These are phyloP conservation scores for Metschnikowia noctiluminum DNA, from an alignment of 805 yeast species.

Conservation along the genomic window DNA sequence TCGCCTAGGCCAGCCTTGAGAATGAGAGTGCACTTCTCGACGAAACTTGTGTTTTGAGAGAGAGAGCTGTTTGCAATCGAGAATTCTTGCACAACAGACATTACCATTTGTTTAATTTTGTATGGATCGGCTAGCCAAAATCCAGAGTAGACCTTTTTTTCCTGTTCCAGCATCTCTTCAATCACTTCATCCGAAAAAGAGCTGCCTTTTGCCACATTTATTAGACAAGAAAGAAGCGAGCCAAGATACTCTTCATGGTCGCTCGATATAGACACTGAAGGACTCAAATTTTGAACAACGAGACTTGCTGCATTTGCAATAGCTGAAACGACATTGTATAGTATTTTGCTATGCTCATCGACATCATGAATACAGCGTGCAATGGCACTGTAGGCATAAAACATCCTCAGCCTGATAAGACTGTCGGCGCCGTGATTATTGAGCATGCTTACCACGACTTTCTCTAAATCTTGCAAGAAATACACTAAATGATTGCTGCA, in stretches of 20 bases:
- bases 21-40: slow-evolving; percentile 62
- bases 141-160: slow-evolving; percentile 19
- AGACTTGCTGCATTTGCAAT: slow-evolving; percentile 17
- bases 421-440: slow-evolving; percentile 36
- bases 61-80: slow-evolving; percentile 38
- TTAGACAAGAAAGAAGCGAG: slow-evolving; percentile 59
- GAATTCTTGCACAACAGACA: slow-evolving; percentile 40
- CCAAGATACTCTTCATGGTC: slow-evolving; percentile 43
- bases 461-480: slow-evolving; percentile 48
- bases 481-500: slow-evolving; percentile 42
- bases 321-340: slow-evolving; percentile 20
- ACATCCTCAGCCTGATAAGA: slow-evolving; percentile 55
- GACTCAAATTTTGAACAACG: slow-evolving; percentile 9
- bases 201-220: slow-evolving; percentile 70
- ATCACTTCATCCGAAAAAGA: slow-evolving; percentile 53
- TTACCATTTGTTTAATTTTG: slow-evolving; percentile 39
- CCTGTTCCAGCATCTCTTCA: slow-evolving; percentile 35
- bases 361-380: slow-evolving; percentile 54
- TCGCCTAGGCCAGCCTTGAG: slow-evolving; percentile 66
- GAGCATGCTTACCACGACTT: slow-evolving; percentile 46
- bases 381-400: slow-evolving; percentile 60
- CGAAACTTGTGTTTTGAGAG: slow-evolving; percentile 44
- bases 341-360: slow-evolving; percentile 20
- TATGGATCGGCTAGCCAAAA: slow-evolving; percentile 53
- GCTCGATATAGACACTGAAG: slow-evolving; percentile 14